Evolutionary conservation across 495 filamentous ascomycete species (phyloP).

Genomic region (Podospora fimiseda): DNA sequence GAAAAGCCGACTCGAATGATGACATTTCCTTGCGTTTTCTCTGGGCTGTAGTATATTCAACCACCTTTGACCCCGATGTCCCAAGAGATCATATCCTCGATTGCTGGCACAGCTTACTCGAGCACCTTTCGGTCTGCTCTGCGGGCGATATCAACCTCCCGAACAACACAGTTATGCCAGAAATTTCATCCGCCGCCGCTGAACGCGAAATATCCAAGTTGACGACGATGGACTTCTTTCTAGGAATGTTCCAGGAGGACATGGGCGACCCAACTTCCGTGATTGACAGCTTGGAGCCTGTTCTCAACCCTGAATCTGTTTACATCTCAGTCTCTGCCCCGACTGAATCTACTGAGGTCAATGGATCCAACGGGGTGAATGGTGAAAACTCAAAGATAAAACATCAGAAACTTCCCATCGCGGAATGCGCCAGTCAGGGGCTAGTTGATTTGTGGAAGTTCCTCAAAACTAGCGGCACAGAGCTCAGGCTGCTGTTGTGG

Average conservation of each 20-base stretch:
- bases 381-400: constrained; percentile 3
- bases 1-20: constrained; percentile 33
- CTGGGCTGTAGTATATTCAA: constrained; percentile 75
- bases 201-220: constrained; percentile 87
- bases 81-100: constrained; percentile 70
- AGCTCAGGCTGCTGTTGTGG: constrained; percentile 81
- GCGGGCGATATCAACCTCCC: constrained; percentile 55
- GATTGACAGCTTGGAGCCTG: constrained; percentile 88
- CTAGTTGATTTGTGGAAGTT: constrained; percentile 76
- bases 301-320: constrained; percentile 69
- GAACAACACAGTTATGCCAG: constrained; percentile 85
- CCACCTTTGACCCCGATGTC: constrained; percentile 60
- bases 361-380: constrained; percentile 6
- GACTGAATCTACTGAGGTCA: constrained; percentile 8
- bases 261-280: constrained; percentile 66
- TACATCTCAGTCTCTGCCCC: constrained; percentile 20
- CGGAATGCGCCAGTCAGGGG: constrained; percentile 40
- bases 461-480: constrained; percentile 69
- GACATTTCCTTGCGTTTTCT: constrained; percentile 58
- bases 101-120: constrained; percentile 67
- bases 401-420: constrained; percentile 31
- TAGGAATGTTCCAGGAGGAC: constrained; percentile 66
- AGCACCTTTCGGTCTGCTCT: constrained; percentile 32
- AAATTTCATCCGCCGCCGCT: constrained; percentile 71
- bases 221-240: constrained; percentile 94